Evolutionary conservation across 192 early-diverging fungal species (phyloP), one percentile per base, ranked within the genome.

Genomic region (Entomortierella parvispora): DNA sequence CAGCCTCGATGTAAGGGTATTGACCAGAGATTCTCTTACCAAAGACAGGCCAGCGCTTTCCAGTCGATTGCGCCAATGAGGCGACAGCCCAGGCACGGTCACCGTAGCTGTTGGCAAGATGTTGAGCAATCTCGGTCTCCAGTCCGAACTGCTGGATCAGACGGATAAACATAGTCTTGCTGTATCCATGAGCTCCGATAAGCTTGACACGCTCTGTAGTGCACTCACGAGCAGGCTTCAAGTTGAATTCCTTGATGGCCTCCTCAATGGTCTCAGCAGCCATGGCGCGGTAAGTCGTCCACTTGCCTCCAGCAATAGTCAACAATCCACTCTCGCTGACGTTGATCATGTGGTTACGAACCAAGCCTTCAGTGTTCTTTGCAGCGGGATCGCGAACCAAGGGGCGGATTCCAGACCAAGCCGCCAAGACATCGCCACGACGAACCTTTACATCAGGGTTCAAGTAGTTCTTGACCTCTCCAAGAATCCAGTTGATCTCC

Each of bases 251-350:
- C 62, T 91, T 71, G 63, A 97, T 87, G 4, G 97, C 97, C 62
- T 81, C 79, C 80, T 99, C 96, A 61, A 99, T 86, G 0, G 96
- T 97, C 70, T 99, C 97, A 65, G 93, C 86, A 40, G 97, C 96
- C 97, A 99, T 99, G 62, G 92, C 90, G 61, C 97, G 90, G 84
- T 97, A 99, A 0, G 97, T 99, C 2, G 97, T 99, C 97, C 97
- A 99, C 76, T 99, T 99, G 61, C 97, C 97, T 67, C 97, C 97
- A 33, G 97, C 95, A 82, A 99, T 96, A 4, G 97, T 97, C 62
- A 99, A 81, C 58, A 99, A 74, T 5, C 93, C 93, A 50, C 84
- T 87, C 28, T 85, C 81, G 23, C 89, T 91, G 20, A 93, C 92
- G 81, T 96, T 88, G 76, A 99, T 95, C 92, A 99, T 97, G 65